Conservation (phyloP, 176 grass and related monocot species). For the Musa schizocarpa region DNA sequence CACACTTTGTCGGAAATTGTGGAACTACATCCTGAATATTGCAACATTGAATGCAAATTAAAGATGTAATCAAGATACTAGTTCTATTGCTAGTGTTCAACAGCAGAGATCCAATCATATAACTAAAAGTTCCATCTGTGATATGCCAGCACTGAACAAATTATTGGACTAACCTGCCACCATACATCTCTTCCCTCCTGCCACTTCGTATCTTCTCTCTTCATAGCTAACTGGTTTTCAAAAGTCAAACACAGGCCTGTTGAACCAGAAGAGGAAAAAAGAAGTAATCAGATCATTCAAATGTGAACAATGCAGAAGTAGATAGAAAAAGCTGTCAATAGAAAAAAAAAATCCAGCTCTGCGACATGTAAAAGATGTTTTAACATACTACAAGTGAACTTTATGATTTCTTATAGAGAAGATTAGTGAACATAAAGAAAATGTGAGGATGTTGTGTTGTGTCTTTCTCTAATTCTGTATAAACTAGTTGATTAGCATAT, state of each 20-base stretch:
- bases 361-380: not conserved
- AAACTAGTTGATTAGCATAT: too few species aligned
- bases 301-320: not conserved
- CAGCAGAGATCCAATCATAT: not conserved
- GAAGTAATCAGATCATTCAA: not conserved
- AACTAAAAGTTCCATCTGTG: not conserved
- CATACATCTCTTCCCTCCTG: slow-evolving; percentile 68
- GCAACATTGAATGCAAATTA: slow-evolving; percentile 10
- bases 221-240: slow-evolving; percentile 61
- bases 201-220: slow-evolving; percentile 76
- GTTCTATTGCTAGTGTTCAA: not conserved
- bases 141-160: not conserved
- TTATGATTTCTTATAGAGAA: not conserved
- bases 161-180: slow-evolving; percentile 65
- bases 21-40: slow-evolving; percentile 61
- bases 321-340: not conserved
- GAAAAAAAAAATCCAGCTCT: not conserved
- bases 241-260: slow-evolving; percentile 85
- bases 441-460: not conserved
- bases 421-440: not conserved
- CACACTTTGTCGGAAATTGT: slow-evolving; percentile 62
- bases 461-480: not conserved
- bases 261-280: not conserved
- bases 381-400: not conserved
- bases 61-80: not conserved